These are phyloP conservation scores for Penstemon newberryi DNA, from an alignment of 257 asterid species.

Conservation along the genomic window DNA sequence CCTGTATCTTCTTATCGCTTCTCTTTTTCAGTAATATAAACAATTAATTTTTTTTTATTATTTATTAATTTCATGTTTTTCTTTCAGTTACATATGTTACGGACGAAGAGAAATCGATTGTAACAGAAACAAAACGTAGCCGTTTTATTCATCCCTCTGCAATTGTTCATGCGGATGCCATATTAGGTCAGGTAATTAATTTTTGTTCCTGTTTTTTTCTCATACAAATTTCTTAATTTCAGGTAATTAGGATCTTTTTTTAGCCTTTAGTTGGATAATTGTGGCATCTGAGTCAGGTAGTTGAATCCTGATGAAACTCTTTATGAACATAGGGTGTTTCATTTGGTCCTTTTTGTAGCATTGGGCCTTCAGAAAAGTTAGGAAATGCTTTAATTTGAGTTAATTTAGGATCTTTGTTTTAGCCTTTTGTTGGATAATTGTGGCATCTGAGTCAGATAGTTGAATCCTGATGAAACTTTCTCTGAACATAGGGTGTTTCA, in stretches of 20 bases:
- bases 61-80: not conserved
- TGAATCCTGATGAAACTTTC: no score
- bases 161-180: slow-evolving; percentile 65
- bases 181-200: slow-evolving; percentile 63
- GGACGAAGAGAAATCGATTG: slow-evolving; percentile 40
- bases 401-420: no score
- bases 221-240: not conserved
- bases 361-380: no score
- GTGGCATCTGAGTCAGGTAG: not conserved
- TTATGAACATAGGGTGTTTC: no score
- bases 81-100: slow-evolving; percentile 42
- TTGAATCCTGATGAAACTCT: slow-evolving; percentile 26
- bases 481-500: no score
- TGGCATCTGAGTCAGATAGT: no score
- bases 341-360: no score
- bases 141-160: slow-evolving; percentile 65
- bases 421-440: no score
- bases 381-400: no score
- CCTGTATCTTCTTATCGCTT: slow-evolving; percentile 38
- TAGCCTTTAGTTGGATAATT: not conserved
- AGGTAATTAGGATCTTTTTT: not conserved
- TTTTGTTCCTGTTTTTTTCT: not conserved
- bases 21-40: not conserved
- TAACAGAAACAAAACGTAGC: slow-evolving; percentile 25
- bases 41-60: not conserved